Evolutionary conservation across 2,329 filamentous ascomycete genomes (phyloP).

Genomic region (Ceratocystis alfenasii): DNA sequence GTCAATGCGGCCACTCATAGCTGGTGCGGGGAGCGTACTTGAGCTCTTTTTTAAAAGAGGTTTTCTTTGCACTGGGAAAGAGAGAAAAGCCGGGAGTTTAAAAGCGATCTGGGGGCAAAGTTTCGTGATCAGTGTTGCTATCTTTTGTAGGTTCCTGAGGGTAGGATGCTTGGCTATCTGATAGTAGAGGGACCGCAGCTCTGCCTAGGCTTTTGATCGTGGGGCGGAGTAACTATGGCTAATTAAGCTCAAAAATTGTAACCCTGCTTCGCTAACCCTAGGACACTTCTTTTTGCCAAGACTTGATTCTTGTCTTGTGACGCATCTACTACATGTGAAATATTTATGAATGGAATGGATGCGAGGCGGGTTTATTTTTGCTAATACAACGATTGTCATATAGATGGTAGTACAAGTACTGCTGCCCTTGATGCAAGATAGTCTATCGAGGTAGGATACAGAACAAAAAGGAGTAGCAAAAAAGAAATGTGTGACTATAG

Average conservation of each 20-base stretch:
- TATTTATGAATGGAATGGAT: no score
- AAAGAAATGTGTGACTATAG: neutral
- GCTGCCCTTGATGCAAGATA: neutral
- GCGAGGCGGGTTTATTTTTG: neutral
- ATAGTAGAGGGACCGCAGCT: neutral
- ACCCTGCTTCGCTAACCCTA: constrained; percentile 2
- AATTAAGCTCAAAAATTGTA: neutral
- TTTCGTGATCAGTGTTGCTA: neutral
- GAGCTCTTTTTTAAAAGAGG: neutral
- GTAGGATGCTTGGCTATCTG: neutral
- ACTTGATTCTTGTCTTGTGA: neutral
- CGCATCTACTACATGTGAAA: no score
- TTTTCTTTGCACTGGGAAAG: neutral
- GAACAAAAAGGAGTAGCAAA: neutral
- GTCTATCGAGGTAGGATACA: constrained; percentile 4
- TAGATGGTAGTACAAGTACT: neutral
- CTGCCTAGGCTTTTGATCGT: constrained; percentile 3
- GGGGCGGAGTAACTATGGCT: constrained; percentile 19
- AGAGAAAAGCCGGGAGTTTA: no score
- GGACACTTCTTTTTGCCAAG: no score
- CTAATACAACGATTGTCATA: neutral
- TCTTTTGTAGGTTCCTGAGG: neutral
- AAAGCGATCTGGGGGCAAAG: neutral
- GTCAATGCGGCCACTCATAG: constrained; percentile 37
- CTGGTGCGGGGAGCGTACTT: neutral